A percentile compares a stretch with the other conserved stretches of the same genome.
phyloP scores from a whole-genome alignment of 345 rosid species.

The Lumnitzera racemosa region DNA sequence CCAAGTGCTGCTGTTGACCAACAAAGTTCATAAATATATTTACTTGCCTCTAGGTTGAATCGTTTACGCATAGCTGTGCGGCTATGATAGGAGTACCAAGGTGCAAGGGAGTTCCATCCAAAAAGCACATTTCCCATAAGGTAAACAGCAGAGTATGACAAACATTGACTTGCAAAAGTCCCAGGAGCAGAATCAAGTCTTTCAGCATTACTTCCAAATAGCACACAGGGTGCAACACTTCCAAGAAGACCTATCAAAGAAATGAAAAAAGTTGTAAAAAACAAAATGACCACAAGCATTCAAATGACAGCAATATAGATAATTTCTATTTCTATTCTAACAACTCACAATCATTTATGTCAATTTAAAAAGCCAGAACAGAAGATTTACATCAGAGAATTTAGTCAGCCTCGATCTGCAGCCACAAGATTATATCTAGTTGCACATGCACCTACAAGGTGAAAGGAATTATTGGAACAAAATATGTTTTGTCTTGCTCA shows the following conservation, averaged over 20 bases:
- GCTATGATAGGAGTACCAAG: slow-evolving; percentile 68
- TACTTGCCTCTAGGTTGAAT: slow-evolving; percentile 86
- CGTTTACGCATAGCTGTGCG: slow-evolving; percentile 72
- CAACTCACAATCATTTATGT: no score
- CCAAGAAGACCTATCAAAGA: slow-evolving; percentile 71
- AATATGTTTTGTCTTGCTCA: no score
- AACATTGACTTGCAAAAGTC: slow-evolving; percentile 73
- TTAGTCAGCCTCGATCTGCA: no score
- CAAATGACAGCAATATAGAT: no score
- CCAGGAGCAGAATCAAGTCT: slow-evolving; percentile 73
- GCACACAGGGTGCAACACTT: slow-evolving; percentile 76
- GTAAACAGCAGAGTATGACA: slow-evolving; percentile 65
- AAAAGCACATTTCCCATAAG: slow-evolving; percentile 54
- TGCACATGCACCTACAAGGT: no score
- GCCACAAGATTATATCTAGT: no score
- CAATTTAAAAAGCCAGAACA: no score
- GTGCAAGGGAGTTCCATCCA: slow-evolving; percentile 81
- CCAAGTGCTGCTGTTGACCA: background rate
- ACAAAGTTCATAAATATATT: background rate
- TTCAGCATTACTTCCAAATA: slow-evolving; percentile 86
- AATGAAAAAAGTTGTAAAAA: background rate
- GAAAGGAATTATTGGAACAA: no score
- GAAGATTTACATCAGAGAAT: no score
- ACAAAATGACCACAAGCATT: background rate
- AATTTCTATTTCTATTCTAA: no score